These are phyloP conservation scores for Penicillium psychrofluorescens DNA, from an alignment of 495 filamentous ascomycete species.

Conservation along the genomic window DNA sequence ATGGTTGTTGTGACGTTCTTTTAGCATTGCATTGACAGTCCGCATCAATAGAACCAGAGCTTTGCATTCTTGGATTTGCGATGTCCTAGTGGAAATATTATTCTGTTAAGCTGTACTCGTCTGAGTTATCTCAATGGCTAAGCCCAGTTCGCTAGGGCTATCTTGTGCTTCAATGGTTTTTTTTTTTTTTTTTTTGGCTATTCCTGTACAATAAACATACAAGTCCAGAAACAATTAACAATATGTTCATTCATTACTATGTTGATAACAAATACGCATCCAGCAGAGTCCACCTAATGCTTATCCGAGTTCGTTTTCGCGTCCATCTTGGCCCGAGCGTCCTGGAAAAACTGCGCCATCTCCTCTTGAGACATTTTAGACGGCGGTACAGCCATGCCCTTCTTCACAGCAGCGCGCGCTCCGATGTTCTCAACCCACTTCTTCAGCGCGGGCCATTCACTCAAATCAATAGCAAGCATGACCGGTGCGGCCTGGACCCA, in stretches of 20 bases:
- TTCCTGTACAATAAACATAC: too few relatives aligned
- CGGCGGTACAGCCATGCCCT: conserved; percentile 18
- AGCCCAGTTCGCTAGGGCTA: too few relatives aligned
- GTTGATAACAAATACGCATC: too few relatives aligned
- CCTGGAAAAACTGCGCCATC: conserved; percentile 16
- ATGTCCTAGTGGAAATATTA: too few relatives aligned
- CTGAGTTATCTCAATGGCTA: too few relatives aligned
- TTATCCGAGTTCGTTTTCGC: conserved; percentile 22
- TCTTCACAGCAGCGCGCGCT: conserved; percentile 23
- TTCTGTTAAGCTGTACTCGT: too few relatives aligned
- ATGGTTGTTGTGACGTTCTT: background rate
- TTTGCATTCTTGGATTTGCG: too few relatives aligned
- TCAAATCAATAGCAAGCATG: conserved; percentile 23
- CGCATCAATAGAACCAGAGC: too few relatives aligned
- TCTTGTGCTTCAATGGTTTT: too few relatives aligned
- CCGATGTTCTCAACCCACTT: conserved; percentile 24
- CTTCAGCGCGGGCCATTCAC: conserved; percentile 29
- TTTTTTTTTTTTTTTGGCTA: too few relatives aligned
- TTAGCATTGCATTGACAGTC: too few relatives aligned
- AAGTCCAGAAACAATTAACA: background rate
- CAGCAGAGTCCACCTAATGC: conserved; percentile 6
- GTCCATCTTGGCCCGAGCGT: conserved; percentile 22
- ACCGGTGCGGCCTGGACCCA: conserved; percentile 23
- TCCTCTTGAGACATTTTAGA: conserved; percentile 18
- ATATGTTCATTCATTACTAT: background rate